Evolutionary conservation across 371 early-diverging fungal genomes (phyloP).

Genomic region (Blakeslea trispora): DNA sequence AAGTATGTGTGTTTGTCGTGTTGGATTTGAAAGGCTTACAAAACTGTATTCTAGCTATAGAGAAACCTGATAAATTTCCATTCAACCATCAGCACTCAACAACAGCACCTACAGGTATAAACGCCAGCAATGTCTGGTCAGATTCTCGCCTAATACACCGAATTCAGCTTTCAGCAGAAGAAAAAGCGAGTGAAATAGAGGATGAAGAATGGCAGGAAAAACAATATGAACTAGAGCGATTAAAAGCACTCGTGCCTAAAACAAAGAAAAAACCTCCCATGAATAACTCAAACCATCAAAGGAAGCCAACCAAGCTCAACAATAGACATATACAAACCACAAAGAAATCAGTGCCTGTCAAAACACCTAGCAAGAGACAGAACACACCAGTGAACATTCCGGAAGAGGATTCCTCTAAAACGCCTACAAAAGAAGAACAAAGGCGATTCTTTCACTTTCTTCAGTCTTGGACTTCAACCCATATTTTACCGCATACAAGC

Average conservation of each 20-base stretch:
- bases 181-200: constrained; percentile 1
- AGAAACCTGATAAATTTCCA: constrained; percentile 20
- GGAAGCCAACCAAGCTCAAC: background rate
- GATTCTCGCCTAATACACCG: constrained; percentile 18
- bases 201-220: constrained; percentile 19
- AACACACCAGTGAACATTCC: background rate
- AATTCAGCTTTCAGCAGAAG: constrained; percentile 14
- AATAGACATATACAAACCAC: background rate
- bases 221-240: constrained; percentile 19
- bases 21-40: no score
- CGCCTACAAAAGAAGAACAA: constrained; percentile 14
- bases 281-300: background rate
- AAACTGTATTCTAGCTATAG: background rate
- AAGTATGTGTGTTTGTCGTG: no score
- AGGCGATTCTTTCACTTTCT: constrained; percentile 21
- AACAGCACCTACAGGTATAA: constrained; percentile 1
- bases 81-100: background rate
- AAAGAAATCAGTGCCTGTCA: background rate
- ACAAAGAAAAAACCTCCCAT: constrained; percentile 14
- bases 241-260: constrained; percentile 31
- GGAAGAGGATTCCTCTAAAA: background rate
- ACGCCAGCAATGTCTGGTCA: constrained; percentile 21
- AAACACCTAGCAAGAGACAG: background rate
- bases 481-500: background rate
- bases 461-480: constrained; percentile 20